Percentiles rank a stretch among this genome's conserved stretches.
Conservation (phyloP, 441 rosid species). For the Aquilaria agallochum region DNA sequence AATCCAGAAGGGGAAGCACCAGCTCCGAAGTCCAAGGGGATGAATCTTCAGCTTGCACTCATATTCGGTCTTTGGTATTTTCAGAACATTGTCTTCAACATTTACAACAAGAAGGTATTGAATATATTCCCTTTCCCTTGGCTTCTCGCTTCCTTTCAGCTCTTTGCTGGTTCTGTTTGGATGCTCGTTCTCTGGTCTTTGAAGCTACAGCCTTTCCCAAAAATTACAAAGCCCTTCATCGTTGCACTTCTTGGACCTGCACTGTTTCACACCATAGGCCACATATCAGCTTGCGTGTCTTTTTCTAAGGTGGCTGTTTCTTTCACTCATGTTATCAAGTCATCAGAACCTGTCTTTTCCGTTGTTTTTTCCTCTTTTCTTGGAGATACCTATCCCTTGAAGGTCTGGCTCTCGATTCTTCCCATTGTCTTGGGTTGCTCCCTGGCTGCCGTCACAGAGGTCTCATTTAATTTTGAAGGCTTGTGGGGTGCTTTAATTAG, state of each 20-base stretch:
- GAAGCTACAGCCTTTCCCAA: conserved; percentile 75
- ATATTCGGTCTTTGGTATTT: conserved; percentile 90
- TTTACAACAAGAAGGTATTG: conserved; percentile 86
- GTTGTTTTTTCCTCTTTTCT: conserved; percentile 84
- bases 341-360: conserved; percentile 92
- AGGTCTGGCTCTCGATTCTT: conserved; percentile 88
- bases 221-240: conserved; percentile 75
- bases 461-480: conserved; percentile 80
- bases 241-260: conserved; percentile 91
- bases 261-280: conserved; percentile 90
- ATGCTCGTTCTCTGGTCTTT: conserved; percentile 78
- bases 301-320: conserved; percentile 98
- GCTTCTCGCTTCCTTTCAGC: conserved; percentile 98
- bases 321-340: conserved; percentile 93
- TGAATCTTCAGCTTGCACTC: conserved; percentile 56
- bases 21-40: conserved; percentile 28
- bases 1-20: conserved; percentile 42
- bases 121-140: conserved; percentile 92
- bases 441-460: conserved; percentile 88
- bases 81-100: conserved; percentile 89
- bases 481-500: conserved; percentile 93
- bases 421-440: conserved; percentile 94
- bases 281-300: conserved; percentile 94
- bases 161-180: conserved; percentile 86
- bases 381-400: conserved; percentile 75